Conservation (phyloP, 192 early-diverging fungal species). For the Mortierella alpina region DNA sequence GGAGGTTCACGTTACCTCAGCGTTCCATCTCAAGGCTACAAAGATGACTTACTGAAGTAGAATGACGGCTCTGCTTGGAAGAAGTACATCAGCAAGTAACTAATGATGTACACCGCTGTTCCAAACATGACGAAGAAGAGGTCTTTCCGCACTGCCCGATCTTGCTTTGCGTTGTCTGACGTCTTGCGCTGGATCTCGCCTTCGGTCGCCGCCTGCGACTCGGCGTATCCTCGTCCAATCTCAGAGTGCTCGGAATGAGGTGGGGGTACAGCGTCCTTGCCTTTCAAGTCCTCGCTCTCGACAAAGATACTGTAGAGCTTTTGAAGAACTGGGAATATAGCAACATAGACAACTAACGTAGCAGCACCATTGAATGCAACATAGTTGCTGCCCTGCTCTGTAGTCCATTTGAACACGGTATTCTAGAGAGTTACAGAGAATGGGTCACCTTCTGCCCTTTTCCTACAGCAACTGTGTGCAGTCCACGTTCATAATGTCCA, state of each 20-base stretch:
- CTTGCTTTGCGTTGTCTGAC: not conserved
- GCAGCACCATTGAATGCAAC: conserved; percentile 6
- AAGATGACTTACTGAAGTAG: conserved; percentile 19
- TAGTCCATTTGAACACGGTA: conserved; percentile 26
- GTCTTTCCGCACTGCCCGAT: conserved; percentile 4
- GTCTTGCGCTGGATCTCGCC: not conserved
- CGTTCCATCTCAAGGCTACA: not conserved
- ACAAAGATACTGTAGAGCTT: conserved; percentile 15
- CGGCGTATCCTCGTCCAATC: not conserved
- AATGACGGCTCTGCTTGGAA: conserved; percentile 5
- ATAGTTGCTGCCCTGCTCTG: conserved; percentile 11
- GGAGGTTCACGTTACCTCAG: not conserved
- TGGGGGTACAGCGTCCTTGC: not conserved
- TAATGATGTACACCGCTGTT: not conserved
- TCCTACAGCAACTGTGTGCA: too few relatives aligned
- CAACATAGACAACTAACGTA: conserved; percentile 26
- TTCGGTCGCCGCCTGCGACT: not conserved
- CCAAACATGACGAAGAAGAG: conserved; percentile 43
- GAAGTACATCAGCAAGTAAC: conserved; percentile 14
- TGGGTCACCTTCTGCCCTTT: not conserved
- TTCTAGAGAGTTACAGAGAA: conserved; percentile 9
- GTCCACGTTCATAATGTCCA: too few relatives aligned
- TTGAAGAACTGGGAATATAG: conserved; percentile 29
- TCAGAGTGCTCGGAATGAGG: not conserved
- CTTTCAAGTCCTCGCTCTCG: not conserved